Conservation (phyloP, 1,284 basidiomycete genomes). For the Mycena sp. region DNA sequence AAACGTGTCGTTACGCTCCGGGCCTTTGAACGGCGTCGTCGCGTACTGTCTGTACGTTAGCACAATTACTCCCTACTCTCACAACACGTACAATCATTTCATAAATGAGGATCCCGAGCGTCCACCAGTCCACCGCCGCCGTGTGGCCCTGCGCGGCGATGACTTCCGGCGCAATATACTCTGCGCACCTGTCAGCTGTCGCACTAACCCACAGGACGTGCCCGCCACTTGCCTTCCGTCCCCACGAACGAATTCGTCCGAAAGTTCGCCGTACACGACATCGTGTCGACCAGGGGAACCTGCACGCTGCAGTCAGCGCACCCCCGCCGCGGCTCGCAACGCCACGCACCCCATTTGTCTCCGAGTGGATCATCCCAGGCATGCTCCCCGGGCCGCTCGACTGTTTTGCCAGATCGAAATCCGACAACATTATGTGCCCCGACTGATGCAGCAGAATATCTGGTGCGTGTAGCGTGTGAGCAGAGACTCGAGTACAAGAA, state of each 20-base stretch:
- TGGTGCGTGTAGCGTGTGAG: slow-evolving; percentile 47
- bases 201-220: slow-evolving; percentile 33
- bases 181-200: slow-evolving; percentile 55
- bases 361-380: slow-evolving; percentile 91
- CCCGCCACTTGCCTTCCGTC: slow-evolving; percentile 81
- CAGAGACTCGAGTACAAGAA: slow-evolving; percentile 13
- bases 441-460: slow-evolving; percentile 99
- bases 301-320: slow-evolving; percentile 42
- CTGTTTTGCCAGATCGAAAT: slow-evolving; percentile 99
- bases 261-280: slow-evolving; percentile 97
- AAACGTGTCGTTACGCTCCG: slow-evolving; percentile 95
- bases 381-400: slow-evolving; percentile 87
- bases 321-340: slow-evolving; percentile 10
- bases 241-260: slow-evolving; percentile 99
- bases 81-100: slow-evolving; percentile 95
- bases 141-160: slow-evolving; percentile 98
- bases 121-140: slow-evolving; percentile 99
- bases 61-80: slow-evolving; percentile 36
- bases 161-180: slow-evolving; percentile 99
- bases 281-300: slow-evolving; percentile 94
- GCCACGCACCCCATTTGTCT: slow-evolving; percentile 82
- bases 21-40: slow-evolving; percentile 98
- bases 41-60: slow-evolving; percentile 77
- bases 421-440: slow-evolving; percentile 99
- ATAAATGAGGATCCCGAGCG: slow-evolving; percentile 97